Evolutionary conservation across 1,284 basidiomycete genomes (phyloP).

Genomic region (Pseudozyma flocculosa): DNA sequence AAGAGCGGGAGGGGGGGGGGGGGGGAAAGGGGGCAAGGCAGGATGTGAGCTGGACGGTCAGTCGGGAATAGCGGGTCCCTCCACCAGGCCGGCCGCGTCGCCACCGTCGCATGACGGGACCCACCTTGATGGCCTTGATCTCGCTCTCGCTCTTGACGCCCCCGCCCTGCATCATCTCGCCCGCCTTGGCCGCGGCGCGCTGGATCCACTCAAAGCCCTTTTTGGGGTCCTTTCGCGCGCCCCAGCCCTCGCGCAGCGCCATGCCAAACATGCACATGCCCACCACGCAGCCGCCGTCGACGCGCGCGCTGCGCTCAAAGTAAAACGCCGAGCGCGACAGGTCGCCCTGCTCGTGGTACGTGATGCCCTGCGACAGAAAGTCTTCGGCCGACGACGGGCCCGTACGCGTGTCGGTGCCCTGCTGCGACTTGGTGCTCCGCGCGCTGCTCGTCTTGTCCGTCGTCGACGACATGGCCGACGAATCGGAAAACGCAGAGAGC

Average conservation of each 20-base stretch:
- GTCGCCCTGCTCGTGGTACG: slow-evolving; percentile 75
- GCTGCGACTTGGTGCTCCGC: slow-evolving; percentile 6
- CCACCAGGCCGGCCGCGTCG: too few relatives aligned
- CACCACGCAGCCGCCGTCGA: slow-evolving; percentile 76
- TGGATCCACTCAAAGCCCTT: slow-evolving; percentile 79
- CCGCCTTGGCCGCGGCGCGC: slow-evolving; percentile 75
- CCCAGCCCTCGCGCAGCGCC: slow-evolving; percentile 85
- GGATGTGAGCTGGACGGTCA: too few relatives aligned
- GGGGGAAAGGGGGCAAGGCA: too few relatives aligned
- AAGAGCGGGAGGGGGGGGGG: neutral
- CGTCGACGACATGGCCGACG: slow-evolving; percentile 2
- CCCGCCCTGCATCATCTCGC: slow-evolving; percentile 71
- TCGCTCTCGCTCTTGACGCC: slow-evolving; percentile 58
- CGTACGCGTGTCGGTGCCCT: slow-evolving; percentile 31
- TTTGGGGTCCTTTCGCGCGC: slow-evolving; percentile 67
- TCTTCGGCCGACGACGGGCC: slow-evolving; percentile 41
- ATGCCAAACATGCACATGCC: slow-evolving; percentile 93
- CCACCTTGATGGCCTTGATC: slow-evolving; percentile 60
- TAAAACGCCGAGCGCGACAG: slow-evolving; percentile 71
- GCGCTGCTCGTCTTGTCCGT: slow-evolving; percentile 3
- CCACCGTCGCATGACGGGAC: neutral
- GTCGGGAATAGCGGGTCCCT: too few relatives aligned
- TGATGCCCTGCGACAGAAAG: slow-evolving; percentile 65
- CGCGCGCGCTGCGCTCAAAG: slow-evolving; percentile 77
- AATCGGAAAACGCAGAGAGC: slow-evolving; percentile 5